phyloP scores from a whole-genome alignment of 1,284 basidiomycete genomes.

The Ganoderma leucocontextum region DNA sequence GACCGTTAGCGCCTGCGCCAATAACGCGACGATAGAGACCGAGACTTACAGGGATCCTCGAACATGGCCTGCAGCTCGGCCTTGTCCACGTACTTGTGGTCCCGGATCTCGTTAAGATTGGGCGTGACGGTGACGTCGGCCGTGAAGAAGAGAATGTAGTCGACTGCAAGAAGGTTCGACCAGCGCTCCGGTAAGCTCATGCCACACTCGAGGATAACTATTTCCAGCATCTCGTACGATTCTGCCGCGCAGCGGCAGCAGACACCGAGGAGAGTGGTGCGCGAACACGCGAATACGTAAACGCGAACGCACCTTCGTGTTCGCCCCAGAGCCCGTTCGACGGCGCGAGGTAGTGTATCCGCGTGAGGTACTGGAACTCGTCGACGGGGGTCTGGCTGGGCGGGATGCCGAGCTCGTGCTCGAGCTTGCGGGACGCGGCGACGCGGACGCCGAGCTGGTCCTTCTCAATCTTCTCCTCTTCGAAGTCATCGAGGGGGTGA shows the following conservation, averaged over 20 bases:
- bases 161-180: slow-evolving; percentile 67
- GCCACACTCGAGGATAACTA: not conserved
- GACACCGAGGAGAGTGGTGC: not conserved
- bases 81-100: slow-evolving; percentile 92
- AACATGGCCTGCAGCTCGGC: slow-evolving; percentile 93
- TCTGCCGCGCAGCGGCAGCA: not conserved
- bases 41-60: slow-evolving; percentile 70
- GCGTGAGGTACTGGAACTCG: slow-evolving; percentile 93
- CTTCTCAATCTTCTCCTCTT: slow-evolving; percentile 80
- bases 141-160: slow-evolving; percentile 97
- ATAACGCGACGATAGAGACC: slow-evolving; percentile 16
- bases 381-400: slow-evolving; percentile 80
- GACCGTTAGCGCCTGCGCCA: not conserved
- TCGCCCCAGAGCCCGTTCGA: slow-evolving; percentile 96
- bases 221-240: slow-evolving; percentile 8
- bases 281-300: not conserved
- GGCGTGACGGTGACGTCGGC: slow-evolving; percentile 87
- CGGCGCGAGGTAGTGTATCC: slow-evolving; percentile 98
- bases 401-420: slow-evolving; percentile 97
- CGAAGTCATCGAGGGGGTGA: slow-evolving; percentile 94
- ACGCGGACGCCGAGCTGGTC: slow-evolving; percentile 87
- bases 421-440: slow-evolving; percentile 94
- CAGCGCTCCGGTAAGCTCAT: slow-evolving; percentile 15
- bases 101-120: slow-evolving; percentile 93
- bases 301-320: slow-evolving; percentile 84